Evolutionary conservation across 2,329 filamentous ascomycete genomes (phyloP).

Genomic region (Chaetomiaceae sp.): DNA sequence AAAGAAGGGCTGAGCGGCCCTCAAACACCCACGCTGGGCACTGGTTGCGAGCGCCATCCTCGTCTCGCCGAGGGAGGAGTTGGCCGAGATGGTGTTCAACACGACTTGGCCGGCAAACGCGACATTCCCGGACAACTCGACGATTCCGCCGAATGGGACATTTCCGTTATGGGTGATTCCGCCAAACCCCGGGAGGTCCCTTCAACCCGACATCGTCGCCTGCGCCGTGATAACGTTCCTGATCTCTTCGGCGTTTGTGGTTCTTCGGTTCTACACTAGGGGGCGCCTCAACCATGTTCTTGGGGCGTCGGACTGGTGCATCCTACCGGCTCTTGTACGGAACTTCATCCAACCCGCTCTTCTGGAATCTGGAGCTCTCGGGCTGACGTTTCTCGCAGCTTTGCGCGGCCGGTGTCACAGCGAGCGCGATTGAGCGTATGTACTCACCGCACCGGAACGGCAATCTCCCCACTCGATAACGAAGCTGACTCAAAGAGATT

Average conservation of each 20-base stretch:
- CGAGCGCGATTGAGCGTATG: constrained; percentile 28
- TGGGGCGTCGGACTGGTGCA: constrained; percentile 36
- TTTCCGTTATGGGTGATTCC: constrained; percentile 23
- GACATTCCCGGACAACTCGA: neutral
- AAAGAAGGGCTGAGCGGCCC: neutral
- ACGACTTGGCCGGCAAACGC: neutral
- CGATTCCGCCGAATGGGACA: constrained; percentile 12
- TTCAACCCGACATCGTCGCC: constrained; percentile 27
- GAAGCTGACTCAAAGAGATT: neutral
- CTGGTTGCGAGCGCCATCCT: neutral
- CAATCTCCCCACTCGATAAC: neutral
- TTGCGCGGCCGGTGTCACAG: constrained; percentile 27
- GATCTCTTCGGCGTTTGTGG: constrained; percentile 33
- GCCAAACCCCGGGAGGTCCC: constrained; percentile 17
- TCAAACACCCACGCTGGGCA: neutral
- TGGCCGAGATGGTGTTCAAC: constrained; percentile 2
- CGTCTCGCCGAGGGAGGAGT: neutral
- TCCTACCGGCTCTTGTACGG: constrained; percentile 34
- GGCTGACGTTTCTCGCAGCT: constrained; percentile 8
- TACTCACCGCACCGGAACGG: neutral
- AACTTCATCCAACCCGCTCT: neutral
- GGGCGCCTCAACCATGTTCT: constrained; percentile 34
- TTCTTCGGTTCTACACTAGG: constrained; percentile 38
- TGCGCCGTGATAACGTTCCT: constrained; percentile 29
- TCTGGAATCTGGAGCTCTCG: neutral